Evolutionary conservation across 176 grass and related monocot genomes (phyloP).

Genomic region (Aegilops tauschii): DNA sequence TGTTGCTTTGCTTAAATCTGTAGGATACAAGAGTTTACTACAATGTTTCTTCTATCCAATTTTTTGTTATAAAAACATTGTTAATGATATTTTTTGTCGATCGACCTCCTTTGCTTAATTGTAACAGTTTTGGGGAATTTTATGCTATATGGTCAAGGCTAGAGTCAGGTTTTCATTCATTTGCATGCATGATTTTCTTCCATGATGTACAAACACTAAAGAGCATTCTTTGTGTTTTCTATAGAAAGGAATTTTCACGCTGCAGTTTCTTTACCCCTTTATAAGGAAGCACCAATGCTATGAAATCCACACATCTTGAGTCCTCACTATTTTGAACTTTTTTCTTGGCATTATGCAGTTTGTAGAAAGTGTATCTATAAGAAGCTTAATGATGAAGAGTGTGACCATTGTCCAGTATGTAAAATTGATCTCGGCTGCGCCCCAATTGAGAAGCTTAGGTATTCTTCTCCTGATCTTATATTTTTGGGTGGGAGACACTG

Average conservation of each 20-base stretch:
- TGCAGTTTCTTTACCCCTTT: not conserved
- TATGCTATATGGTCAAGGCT: not conserved
- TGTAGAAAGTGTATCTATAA: slow-evolving; percentile 86
- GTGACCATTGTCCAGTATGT: slow-evolving; percentile 73
- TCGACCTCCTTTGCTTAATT: not conserved
- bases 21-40: not conserved
- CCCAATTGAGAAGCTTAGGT: slow-evolving; percentile 80
- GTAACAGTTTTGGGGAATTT: not conserved
- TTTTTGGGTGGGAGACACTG: not conserved
- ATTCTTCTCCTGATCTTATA: slow-evolving; percentile 28
- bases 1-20: not conserved
- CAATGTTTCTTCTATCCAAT: not conserved
- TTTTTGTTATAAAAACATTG: not conserved
- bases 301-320: slow-evolving; percentile 19
- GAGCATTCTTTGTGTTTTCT: slow-evolving; percentile 19
- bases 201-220: not conserved
- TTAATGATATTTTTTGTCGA: slow-evolving; percentile 1
- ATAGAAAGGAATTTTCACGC: not conserved
- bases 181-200: slow-evolving; percentile 15
- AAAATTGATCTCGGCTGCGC: slow-evolving; percentile 66
- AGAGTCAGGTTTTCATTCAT: slow-evolving; percentile 9
- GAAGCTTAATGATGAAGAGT: slow-evolving; percentile 67
- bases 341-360: slow-evolving; percentile 53
- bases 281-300: not conserved
- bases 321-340: slow-evolving; percentile 4